Percentiles rank a stretch among this genome's conserved stretches.
These are phyloP conservation scores for Mesotaenium endlicherianum DNA, from an alignment of 139 green algal genomes.

Conservation along the genomic window DNA sequence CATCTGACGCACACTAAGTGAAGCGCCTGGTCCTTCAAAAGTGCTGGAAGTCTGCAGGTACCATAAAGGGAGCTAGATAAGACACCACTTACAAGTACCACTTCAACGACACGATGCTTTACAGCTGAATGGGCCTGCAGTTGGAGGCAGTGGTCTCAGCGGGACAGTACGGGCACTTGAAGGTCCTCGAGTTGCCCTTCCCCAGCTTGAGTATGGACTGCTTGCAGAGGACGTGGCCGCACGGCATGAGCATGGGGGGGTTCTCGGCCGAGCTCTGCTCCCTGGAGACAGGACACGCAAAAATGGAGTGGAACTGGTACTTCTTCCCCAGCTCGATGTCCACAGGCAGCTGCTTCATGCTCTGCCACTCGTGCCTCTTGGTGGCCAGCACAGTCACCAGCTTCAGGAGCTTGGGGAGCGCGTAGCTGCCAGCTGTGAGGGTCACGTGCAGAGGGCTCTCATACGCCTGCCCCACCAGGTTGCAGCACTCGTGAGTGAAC, in stretches of 20 bases:
- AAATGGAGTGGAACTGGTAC: constrained; percentile 90
- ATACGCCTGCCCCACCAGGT: constrained; percentile 76
- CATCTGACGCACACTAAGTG: too few relatives aligned
- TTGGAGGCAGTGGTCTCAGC: constrained; percentile 67
- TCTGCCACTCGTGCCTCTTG: constrained; percentile 33
- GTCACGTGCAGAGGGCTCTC: constrained; percentile 79
- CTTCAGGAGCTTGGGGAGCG: constrained; percentile 87
- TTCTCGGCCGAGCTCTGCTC: constrained; percentile 81
- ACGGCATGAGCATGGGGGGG: constrained; percentile 89
- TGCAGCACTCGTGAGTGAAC: constrained; percentile 80
- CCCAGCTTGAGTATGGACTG: constrained; percentile 76
- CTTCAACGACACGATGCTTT: not conserved
- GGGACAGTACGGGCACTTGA: constrained; percentile 98
- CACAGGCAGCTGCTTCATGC: constrained; percentile 77
- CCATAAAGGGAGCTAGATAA: too few relatives aligned
- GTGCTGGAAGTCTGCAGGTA: too few relatives aligned
- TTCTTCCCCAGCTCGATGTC: constrained; percentile 83
- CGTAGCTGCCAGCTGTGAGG: constrained; percentile 73
- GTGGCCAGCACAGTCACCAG: constrained; percentile 67
- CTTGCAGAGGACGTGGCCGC: constrained; percentile 88
- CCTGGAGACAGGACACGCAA: constrained; percentile 85
- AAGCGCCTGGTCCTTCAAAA: too few relatives aligned
- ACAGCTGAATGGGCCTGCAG: constrained; percentile 56
- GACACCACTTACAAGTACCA: too few relatives aligned
- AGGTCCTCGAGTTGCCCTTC: constrained; percentile 66